Base-by-base conservation (phyloP, 768 basidiomycete species). In the Lactifluus echinatus region DNA sequence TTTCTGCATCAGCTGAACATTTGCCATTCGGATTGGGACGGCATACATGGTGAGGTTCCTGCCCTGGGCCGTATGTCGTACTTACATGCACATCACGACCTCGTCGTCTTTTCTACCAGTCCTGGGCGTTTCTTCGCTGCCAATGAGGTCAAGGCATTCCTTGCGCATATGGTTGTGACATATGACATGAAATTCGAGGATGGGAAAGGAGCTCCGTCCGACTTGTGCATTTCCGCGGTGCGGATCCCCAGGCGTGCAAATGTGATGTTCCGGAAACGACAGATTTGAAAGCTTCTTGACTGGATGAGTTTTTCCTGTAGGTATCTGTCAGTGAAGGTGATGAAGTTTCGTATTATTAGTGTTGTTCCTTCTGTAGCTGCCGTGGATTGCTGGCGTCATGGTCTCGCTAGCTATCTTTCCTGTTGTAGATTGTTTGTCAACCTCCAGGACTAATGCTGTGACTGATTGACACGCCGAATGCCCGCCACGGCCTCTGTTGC, bases 71-170 rank as follows among this genome's bases (percentile, higher is more conserved):
- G 8, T 28, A 17, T 3, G 3, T 7, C 39, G n/a, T n/a, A n/a
- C n/a, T 36, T 15, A 19, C 45, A 8, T 44, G 23, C 34, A 10
- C 15, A 8, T 14, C 10, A 29, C 17, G 31, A n/a, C 10, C n/a
- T n/a, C 6, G 8, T 19, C 23, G 12, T 36, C 34, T n/a, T 17
- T 17, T 26, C 21, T 28, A 12, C 53, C 51, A 68, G 66, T 49
- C 67, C 67, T 3, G 67, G 67, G 1, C 60, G 67, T 4, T 66
- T 66, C 58, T 68, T 68, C 44, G 66, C 63, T 2, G 64, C 59
- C 2, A 63, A 45, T 34, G 61, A 63, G 51, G 34, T 67, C 29
- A 67, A 68, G 61, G 33, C 36, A 7, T 55, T 68, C 48, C 28
- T 68, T 17, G 67, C 67, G 17, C 62, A 67, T n/a, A 29, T 67